A percentile compares a stretch with the other conserved stretches of the same genome.
phyloP scores from a whole-genome alignment of 371 early-diverging fungal species.

The Gilbertella persicaria region DNA sequence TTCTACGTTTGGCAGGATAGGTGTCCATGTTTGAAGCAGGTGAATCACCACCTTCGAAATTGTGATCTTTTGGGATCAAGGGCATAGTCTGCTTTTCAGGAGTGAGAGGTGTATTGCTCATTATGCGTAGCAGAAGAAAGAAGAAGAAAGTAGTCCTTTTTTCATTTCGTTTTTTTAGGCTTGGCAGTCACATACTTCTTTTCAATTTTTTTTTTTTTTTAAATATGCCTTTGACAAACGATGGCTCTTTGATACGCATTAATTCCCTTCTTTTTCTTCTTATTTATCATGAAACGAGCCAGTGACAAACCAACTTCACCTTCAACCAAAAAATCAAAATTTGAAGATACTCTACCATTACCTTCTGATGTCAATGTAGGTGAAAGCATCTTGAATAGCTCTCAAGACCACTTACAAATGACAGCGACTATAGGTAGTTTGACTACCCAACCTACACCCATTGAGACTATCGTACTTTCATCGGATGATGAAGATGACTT shows the following conservation, averaged over 20 bases:
- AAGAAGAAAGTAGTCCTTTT: neutral
- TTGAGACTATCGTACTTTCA: slow-evolving; percentile 9
- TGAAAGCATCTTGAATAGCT: neutral
- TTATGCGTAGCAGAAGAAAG: neutral
- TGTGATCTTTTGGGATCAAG: slow-evolving; percentile 35
- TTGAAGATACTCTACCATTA: no score
- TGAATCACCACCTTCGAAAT: slow-evolving; percentile 47
- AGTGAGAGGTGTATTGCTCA: slow-evolving; percentile 19
- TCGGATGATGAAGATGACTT: slow-evolving; percentile 15
- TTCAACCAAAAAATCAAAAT: slow-evolving; percentile 3
- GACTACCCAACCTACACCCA: no score
- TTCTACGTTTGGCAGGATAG: slow-evolving; percentile 39
- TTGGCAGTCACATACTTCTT: no score
- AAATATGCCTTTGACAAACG: no score
- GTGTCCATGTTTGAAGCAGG: slow-evolving; percentile 29
- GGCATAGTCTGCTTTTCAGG: slow-evolving; percentile 15
- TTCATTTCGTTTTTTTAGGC: no score
- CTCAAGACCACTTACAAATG: no score
- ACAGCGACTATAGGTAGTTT: no score
- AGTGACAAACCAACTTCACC: slow-evolving; percentile 1
- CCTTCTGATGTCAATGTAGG: no score
- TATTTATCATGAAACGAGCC: slow-evolving; percentile 6
- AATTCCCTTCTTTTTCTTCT: neutral
- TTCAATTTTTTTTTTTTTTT: slow-evolving; percentile 2
- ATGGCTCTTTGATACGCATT: no score